phyloP scores from a whole-genome alignment of 2,329 filamentous ascomycete genomes.

The Plectosphaerella plurivora region DNA sequence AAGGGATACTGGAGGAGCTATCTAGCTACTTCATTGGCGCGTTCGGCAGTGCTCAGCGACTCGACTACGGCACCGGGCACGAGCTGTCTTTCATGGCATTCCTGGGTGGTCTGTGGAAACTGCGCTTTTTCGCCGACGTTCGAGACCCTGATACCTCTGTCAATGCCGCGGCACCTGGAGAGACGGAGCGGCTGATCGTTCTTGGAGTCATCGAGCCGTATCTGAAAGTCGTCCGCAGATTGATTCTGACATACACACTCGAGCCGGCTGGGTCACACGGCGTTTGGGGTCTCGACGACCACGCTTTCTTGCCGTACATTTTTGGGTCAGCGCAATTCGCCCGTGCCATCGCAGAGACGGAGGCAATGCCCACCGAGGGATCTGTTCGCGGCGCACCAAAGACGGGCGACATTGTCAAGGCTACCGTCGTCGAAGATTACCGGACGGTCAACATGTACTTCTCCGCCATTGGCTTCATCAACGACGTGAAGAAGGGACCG shows the following conservation, averaged over 20 bases:
- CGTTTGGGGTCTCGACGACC: constrained; percentile 98
- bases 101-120: constrained; percentile 83
- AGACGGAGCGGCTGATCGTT: constrained; percentile 75
- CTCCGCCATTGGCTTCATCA: constrained; percentile 91
- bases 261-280: constrained; percentile 95
- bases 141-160: neutral
- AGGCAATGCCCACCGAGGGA: constrained; percentile 71
- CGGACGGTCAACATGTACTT: constrained; percentile 82
- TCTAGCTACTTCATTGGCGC: constrained; percentile 69
- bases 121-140: constrained; percentile 61
- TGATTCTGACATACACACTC: constrained; percentile 88
- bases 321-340: constrained; percentile 90
- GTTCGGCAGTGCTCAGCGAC: constrained; percentile 81
- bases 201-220: constrained; percentile 83
- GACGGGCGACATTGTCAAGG: constrained; percentile 64
- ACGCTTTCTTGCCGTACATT: constrained; percentile 90
- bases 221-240: constrained; percentile 69
- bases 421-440: constrained; percentile 59
- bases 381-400: constrained; percentile 69
- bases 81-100: constrained; percentile 95
- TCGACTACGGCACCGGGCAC: constrained; percentile 96
- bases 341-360: constrained; percentile 60
- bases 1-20: constrained; percentile 18
- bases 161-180: constrained; percentile 23
- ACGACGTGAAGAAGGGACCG: constrained; percentile 91